Base-by-base conservation (phyloP, 2,329 filamentous ascomycete species). In the Lithohypha guttulata region DNA sequence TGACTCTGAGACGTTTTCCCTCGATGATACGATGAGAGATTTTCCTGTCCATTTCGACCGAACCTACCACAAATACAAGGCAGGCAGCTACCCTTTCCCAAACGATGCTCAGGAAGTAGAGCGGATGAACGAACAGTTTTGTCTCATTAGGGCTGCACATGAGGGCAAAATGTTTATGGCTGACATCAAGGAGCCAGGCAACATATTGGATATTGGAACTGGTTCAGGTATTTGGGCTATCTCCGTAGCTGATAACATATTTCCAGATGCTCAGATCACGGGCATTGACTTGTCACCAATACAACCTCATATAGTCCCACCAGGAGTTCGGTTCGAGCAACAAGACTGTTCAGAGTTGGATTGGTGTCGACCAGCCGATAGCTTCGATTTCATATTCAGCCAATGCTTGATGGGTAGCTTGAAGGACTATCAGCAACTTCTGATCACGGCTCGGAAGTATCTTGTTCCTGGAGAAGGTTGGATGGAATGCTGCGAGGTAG, bases 241-340 rank as follows among this genome's bases (percentile, higher is more conserved):
- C 42, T 73, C 80, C 51, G 71, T 84, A 63, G 76, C 74, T 49
- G 34, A 51, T 28, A 46, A 71, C 38, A 42, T 59, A 34, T 81
- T 77, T 43, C 77, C 77, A 9, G 53, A 67, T 3, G 62, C 77
- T 8, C 59, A 69, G 44, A 66, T 83, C 20, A 68, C 70, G 34
- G 79, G 76, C 21, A 79, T 73, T 6, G 79, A 83, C 51, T 64
- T 83, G 4, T 81, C 77, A 1, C 77, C 78, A 2, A 76, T 81
- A 18, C 79, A 83, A 52, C 77, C 78, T 2, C 61, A 62, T 3
- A 65, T 71, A 33, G 77, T 84, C 1, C 81, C 82, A 0, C 70
- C 73, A 13, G 87, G 87, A 46, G 78, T 85, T 10, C 73, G 76
- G 45, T 87, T 87, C 48, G 75, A 76, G 44, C 70, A 87, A 31